Evolutionary conservation across 2,329 filamentous ascomycete species (phyloP).

Genomic region (Microdochium trichocladiopsis): DNA sequence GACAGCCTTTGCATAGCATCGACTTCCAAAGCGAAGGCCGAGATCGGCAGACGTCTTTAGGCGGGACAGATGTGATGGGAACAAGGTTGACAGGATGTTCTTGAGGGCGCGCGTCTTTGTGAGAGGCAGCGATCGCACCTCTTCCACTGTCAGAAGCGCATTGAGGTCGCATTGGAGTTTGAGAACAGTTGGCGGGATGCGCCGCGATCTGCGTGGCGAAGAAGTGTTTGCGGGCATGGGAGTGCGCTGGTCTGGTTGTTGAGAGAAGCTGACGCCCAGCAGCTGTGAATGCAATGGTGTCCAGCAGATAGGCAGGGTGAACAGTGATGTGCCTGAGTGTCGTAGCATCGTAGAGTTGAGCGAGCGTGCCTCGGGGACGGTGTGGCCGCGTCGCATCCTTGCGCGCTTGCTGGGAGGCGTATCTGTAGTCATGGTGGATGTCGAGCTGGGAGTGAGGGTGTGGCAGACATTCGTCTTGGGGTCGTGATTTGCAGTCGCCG

Average conservation of each 20-base stretch:
- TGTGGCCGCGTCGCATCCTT: too few species aligned
- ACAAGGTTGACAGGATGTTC: constrained; percentile 36
- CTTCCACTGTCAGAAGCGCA: constrained; percentile 27
- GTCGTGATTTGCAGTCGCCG: constrained; percentile 39
- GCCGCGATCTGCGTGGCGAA: constrained; percentile 25
- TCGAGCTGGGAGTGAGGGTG: too few species aligned
- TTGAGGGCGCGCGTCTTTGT: constrained; percentile 32
- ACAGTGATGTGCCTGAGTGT: too few species aligned
- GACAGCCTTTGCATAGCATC: constrained; percentile 34
- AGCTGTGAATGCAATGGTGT: too few species aligned
- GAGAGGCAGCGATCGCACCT: constrained; percentile 19
- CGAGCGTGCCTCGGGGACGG: too few species aligned
- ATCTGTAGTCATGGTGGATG: too few species aligned
- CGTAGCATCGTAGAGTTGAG: too few species aligned
- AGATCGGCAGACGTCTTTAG: constrained; percentile 31
- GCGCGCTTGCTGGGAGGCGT: too few species aligned
- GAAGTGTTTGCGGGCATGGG: constrained; percentile 29
- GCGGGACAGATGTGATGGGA: constrained; percentile 20
- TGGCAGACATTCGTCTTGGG: constrained; percentile 42
- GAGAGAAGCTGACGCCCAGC: constrained; percentile 37
- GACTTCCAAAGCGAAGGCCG: constrained; percentile 40
- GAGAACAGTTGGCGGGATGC: constrained; percentile 33
- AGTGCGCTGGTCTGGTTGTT: constrained; percentile 31
- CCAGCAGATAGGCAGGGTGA: too few species aligned
- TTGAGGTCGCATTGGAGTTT: constrained; percentile 35